Percentiles rank a stretch among this genome's conserved stretches.
phyloP scores from a whole-genome alignment of 352 stramenopile genomes.

The Thraustochytrium striatum region DNA sequence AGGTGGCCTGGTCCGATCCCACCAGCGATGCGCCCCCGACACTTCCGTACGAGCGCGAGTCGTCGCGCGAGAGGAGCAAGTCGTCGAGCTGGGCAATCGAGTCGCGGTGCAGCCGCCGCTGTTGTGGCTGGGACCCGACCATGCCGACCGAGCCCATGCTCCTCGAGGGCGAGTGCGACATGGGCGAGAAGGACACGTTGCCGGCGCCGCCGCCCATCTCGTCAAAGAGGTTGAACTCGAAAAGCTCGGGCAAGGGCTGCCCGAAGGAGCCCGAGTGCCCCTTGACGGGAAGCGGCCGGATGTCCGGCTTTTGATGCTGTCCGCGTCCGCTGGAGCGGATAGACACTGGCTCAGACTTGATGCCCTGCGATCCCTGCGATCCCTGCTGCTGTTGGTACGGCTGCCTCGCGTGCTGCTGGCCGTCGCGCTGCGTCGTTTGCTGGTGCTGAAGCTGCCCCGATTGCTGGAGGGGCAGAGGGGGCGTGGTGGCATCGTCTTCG shows the following conservation, averaged over 20 bases:
- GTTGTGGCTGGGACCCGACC: background rate
- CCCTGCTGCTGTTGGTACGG: background rate
- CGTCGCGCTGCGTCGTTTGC: background rate
- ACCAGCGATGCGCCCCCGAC: background rate
- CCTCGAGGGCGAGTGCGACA: constrained; percentile 27
- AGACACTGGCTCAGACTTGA: too few relatives aligned
- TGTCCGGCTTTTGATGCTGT: background rate
- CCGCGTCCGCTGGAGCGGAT: too few relatives aligned
- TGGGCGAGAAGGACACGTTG: constrained; percentile 24
- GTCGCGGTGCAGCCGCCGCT: constrained; percentile 28
- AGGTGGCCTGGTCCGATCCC: background rate
- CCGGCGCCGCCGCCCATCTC: background rate
- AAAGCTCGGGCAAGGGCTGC: constrained; percentile 10
- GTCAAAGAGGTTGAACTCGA: constrained; percentile 32
- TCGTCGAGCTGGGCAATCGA: constrained; percentile 33
- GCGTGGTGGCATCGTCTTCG: background rate
- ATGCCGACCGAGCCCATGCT: constrained; percentile 39
- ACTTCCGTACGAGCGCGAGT: constrained; percentile 17
- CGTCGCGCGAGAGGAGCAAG: background rate
- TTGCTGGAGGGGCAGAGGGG: background rate
- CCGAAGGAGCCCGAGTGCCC: constrained; percentile 1
- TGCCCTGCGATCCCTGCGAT: background rate
- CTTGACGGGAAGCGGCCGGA: constrained; percentile 24
- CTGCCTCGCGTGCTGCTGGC: background rate
- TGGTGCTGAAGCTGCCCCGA: background rate